Evolutionary conservation across 2,329 filamentous ascomycete genomes (phyloP), one percentile per base, ranked within the genome.

Genomic region (Cladophialophora chaetospira): DNA sequence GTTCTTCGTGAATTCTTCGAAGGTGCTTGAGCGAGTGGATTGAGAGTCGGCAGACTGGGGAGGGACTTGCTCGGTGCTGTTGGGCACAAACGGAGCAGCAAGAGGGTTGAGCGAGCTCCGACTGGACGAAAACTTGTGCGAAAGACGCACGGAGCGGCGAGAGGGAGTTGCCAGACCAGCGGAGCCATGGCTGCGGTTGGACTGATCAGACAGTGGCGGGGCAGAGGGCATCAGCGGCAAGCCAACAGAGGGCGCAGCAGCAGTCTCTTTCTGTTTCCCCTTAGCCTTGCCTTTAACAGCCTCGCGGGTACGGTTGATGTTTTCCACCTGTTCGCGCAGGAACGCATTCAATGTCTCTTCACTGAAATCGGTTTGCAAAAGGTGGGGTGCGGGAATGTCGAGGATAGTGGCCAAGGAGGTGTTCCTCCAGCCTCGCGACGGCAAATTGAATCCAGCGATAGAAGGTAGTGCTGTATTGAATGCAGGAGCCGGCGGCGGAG

Each of bases 301-400:
- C 10, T 51, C 21, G 10, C 36, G 35, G 21, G 40, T 35, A 21
- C 35, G 35, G 15, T 21, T 53, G 21, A 58, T 42, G 21, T 51
- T 62, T 9, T 55, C 48, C 15, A 60, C 38, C 35, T 62, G 55
- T 25, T 50, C 35, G 13, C 60, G 53, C 36, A 66, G 33, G 38
- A 58, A 66, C 15, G 50, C 15, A 17, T 26, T 43, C 45, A 64
- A 40, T 5, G 56, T 59, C 25, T 61, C 25, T 5, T 62, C 61
- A 8, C 62, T 58, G 35, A 63, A 66, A 23, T 63, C 57, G 5
- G 62, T 63, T 10, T 57, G 35, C 26, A 53, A 36, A 28, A 57
- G 50, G 29, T 64, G 62, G 23, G 53, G 19, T 23, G n/a, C 17
- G 8, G 36, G 36, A 4, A 40, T 10, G 8, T 40, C 36, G 36